Evolutionary conservation across 106 monocot genomes (phyloP).

Genomic region (Vanilla planifolia): DNA sequence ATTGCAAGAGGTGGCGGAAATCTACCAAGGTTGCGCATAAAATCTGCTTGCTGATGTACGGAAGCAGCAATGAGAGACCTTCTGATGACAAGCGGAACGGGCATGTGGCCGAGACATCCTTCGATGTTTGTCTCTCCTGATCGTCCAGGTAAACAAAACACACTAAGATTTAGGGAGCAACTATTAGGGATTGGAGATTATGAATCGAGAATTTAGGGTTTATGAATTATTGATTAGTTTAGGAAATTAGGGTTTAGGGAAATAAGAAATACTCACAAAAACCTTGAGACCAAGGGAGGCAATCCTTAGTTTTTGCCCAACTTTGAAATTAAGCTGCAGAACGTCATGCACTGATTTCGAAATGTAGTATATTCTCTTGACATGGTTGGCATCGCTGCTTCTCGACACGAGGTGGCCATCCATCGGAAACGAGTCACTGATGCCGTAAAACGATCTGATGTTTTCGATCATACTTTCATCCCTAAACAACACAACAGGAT

Average conservation of each 20-base stretch:
- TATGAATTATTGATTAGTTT: too few relatives aligned
- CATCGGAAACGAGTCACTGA: conserved; percentile 60
- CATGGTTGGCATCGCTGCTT: conserved; percentile 70
- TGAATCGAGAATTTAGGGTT: too few relatives aligned
- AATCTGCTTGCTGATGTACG: conserved; percentile 77
- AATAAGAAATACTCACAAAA: conserved; percentile 65
- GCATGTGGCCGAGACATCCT: conserved; percentile 57
- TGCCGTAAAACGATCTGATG: conserved; percentile 81
- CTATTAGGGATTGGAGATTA: too few relatives aligned
- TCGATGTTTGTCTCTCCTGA: conserved; percentile 86
- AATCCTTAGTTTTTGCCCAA: conserved; percentile 88
- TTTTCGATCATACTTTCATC: conserved; percentile 54
- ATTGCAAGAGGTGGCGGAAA: conserved; percentile 71
- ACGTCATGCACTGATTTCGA: conserved; percentile 73
- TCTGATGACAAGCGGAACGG: conserved; percentile 87
- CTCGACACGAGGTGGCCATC: conserved; percentile 77
- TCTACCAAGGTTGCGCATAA: conserved; percentile 59
- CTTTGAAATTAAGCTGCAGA: conserved; percentile 61
- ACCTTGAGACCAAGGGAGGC: conserved; percentile 92
- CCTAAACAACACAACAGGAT: conserved; percentile 85
- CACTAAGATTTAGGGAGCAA: background rate
- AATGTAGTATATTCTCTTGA: conserved; percentile 95
- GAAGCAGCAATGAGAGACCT: conserved; percentile 85
- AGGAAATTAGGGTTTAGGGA: background rate
- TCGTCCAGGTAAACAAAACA: background rate